phyloP scores from a whole-genome alignment of 2,329 filamentous ascomycete genomes.

The Neurospora sp. region DNA sequence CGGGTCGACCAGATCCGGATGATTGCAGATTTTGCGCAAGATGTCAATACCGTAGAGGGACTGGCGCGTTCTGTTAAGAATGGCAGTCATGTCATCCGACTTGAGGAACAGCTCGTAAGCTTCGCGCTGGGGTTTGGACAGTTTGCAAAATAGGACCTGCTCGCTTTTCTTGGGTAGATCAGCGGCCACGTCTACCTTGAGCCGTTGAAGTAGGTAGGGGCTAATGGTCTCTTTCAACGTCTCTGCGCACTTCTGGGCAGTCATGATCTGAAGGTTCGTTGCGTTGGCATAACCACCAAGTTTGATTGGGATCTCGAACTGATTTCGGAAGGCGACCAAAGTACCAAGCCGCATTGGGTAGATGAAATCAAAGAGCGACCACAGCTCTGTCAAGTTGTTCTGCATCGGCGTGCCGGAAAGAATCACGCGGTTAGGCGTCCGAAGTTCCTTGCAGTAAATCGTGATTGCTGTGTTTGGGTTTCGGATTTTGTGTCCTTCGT shows the following conservation, averaged over 20 bases:
- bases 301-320: conserved; percentile 90
- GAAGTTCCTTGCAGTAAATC: conserved; percentile 86
- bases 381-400: conserved; percentile 89
- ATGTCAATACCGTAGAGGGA: conserved; percentile 85
- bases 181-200: conserved; percentile 88
- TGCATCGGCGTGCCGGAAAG: conserved; percentile 96
- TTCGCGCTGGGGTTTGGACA: conserved; percentile 68
- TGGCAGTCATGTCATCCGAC: conserved; percentile 78
- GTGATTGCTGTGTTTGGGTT: conserved; percentile 95
- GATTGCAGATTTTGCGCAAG: conserved; percentile 93
- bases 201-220: conserved; percentile 81
- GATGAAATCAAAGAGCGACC: conserved; percentile 96
- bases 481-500: conserved; percentile 96
- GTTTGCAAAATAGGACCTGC: conserved; percentile 89
- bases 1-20: conserved; percentile 76
- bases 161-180: conserved; percentile 94
- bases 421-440: conserved; percentile 83
- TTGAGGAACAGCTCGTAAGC: conserved; percentile 73
- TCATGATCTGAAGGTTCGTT: conserved; percentile 87
- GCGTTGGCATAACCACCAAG: conserved; percentile 93
- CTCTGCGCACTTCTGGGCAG: conserved; percentile 86
- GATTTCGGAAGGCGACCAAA: conserved; percentile 76
- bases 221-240: conserved; percentile 89
- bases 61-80: conserved; percentile 63
- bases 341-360: conserved; percentile 94